These are phyloP conservation scores for Thermoascus crustaceus DNA, from an alignment of 2,329 filamentous ascomycete genomes.

Conservation along the genomic window DNA sequence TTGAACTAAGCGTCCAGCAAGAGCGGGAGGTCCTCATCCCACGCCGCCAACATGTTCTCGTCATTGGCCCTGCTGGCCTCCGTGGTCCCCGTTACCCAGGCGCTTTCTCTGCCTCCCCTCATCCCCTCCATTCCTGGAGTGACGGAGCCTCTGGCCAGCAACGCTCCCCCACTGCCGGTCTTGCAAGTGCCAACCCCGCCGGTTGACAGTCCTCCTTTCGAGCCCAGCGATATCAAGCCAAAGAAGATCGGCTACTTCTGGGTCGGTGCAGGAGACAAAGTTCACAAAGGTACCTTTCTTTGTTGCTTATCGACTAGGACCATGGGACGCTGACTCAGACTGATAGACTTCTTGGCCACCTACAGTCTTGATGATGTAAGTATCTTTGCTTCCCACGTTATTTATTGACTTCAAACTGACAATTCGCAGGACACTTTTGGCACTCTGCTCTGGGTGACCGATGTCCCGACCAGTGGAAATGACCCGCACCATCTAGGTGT, in stretches of 20 bases:
- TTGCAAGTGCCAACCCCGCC: constrained; percentile 53
- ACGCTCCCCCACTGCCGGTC: constrained; percentile 46
- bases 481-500: constrained; percentile 52
- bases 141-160: constrained; percentile 43
- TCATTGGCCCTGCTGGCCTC: constrained; percentile 10
- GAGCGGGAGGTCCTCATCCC: too few relatives aligned
- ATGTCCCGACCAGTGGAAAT: constrained; percentile 53
- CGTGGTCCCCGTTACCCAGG: constrained; percentile 14
- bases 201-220: constrained; percentile 47
- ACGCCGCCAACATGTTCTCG: constrained; percentile 14
- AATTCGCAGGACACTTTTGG: constrained; percentile 50
- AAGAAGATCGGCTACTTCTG: constrained; percentile 62
- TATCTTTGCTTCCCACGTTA: background rate
- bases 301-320: too few relatives aligned
- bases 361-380: constrained; percentile 51
- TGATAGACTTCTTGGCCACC: constrained; percentile 52
- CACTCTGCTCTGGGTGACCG: constrained; percentile 49
- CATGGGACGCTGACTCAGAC: too few relatives aligned
- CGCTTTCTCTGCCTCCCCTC: constrained; percentile 42
- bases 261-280: constrained; percentile 53
- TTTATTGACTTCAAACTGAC: constrained; percentile 3
- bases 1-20: too few relatives aligned
- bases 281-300: constrained; percentile 39
- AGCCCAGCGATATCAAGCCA: constrained; percentile 48
- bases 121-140: constrained; percentile 54